Base-by-base conservation (phyloP, 2,329 filamentous ascomycete species). In the Allantophomopsis lycopodina region DNA sequence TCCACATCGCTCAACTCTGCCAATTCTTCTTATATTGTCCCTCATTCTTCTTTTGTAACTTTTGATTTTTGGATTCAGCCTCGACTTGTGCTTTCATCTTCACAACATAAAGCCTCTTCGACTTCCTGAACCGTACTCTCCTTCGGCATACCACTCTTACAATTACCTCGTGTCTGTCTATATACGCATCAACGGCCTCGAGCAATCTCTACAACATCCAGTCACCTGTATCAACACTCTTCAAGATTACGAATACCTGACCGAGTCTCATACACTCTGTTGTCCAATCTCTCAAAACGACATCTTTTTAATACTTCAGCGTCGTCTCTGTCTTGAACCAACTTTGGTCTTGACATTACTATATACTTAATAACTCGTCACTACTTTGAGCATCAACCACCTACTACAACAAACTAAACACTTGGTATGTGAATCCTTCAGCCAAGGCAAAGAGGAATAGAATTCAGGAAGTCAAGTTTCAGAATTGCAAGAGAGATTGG, bases 261-360 rank as follows among this genome's bases (percentile, higher is more conserved):
- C 50, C 23, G 23, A 28, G 23, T 28, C 23, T 28, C 23, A 28
- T 28, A 28, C 23, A 28, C 23, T 28, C 55, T 53, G 54, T 53
- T 51, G 53, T 54, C 47, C 51, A 55, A 53, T 57, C 57, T 53
- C 53, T 60, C 58, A 49, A 53, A 59, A 48, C 45, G 32, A 40
- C 28, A 42, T 17, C 38, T 23, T 28, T 42, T 36, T 44, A 28
- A 40, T 42, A 34, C 36, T 37, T 36, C 37, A 38, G 34, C 38
- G 21, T 43, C 39, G 30, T 40, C 34, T 42, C 18, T 35, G 16
- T 32, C 35, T 33, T 30, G 15, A 36, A 38, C 21, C 23, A 36
- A 35, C 18, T 37, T 34, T 35, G 38, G 38, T 23, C 40, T 15
- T 30, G 28, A 28, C 17, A 21, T 21, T 33, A 17, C 20, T 34